Conservation (phyloP, 1,284 basidiomycete genomes). For the Heterobasidion occidentale region DNA sequence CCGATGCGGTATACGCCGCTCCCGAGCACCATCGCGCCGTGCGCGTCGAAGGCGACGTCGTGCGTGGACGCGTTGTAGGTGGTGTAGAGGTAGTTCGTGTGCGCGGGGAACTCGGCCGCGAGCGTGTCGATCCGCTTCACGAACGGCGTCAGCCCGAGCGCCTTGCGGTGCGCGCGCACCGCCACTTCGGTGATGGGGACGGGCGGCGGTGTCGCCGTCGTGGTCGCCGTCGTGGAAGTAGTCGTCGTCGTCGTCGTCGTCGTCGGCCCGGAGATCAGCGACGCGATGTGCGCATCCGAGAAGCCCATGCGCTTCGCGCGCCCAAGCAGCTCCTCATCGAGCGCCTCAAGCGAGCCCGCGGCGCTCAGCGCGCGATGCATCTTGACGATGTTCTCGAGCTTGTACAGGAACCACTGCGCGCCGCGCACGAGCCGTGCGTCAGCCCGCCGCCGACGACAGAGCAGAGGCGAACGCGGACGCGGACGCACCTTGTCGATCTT, state of each 20-base stretch:
- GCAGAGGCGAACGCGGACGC: no score
- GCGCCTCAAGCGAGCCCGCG: constrained; percentile 57
- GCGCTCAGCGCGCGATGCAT: constrained; percentile 70
- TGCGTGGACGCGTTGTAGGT: constrained; percentile 98
- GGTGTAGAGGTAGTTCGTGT: constrained; percentile 99
- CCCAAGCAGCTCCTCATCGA: constrained; percentile 66
- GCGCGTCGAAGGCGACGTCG: constrained; percentile 93
- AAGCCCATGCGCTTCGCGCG: constrained; percentile 92
- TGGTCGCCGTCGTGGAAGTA: no score
- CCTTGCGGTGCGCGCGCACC: constrained; percentile 84
- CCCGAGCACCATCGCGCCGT: constrained; percentile 99
- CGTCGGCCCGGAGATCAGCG: not conserved
- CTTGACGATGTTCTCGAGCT: constrained; percentile 95
- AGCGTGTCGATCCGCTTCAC: constrained; percentile 99
- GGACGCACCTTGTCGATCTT: constrained; percentile 87
- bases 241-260: not conserved
- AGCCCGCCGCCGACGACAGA: constrained; percentile 4
- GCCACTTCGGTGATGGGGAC: constrained; percentile 48
- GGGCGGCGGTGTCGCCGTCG: constrained; percentile 10
- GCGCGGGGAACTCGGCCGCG: constrained; percentile 97
- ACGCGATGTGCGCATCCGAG: constrained; percentile 74
- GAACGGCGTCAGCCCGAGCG: constrained; percentile 86
- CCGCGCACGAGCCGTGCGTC: constrained; percentile 2
- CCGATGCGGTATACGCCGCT: constrained; percentile 98
- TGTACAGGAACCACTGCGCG: constrained; percentile 91